A percentile compares a stretch with the other conserved stretches of the same genome.
Evolutionary conservation across 208 protist genomes (phyloP).

Genomic region (Acanthamoeba sp.): DNA sequence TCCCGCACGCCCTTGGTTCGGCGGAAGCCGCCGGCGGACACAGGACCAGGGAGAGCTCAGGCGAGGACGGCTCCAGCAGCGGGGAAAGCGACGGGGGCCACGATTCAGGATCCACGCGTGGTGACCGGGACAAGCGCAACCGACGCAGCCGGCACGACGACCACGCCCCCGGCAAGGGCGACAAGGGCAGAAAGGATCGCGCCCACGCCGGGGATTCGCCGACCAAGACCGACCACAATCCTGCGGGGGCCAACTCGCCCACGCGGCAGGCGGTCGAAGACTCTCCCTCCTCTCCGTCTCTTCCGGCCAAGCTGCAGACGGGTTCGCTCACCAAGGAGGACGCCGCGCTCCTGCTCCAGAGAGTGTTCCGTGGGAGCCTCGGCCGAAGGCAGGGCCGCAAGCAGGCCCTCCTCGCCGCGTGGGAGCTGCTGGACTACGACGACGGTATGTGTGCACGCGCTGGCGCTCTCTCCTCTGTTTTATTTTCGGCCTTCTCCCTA

Average conservation of each 20-base stretch:
- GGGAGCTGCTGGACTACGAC: slow-evolving; percentile 53
- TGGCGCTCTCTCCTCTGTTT: not conserved
- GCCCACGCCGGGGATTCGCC: not conserved
- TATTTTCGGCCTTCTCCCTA: not conserved
- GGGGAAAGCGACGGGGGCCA: not conserved
- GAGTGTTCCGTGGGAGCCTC: slow-evolving; percentile 32
- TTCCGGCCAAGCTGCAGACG: not conserved
- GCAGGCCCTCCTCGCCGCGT: slow-evolving; percentile 15
- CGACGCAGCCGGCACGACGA: not conserved
- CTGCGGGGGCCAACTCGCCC: no score
- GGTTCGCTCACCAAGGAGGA: slow-evolving; percentile 59
- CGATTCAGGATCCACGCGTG: not conserved
- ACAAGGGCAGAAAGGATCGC: not conserved
- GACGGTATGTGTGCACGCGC: not conserved
- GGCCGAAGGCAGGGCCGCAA: slow-evolving; percentile 41
- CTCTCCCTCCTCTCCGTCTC: not conserved
- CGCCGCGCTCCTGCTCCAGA: slow-evolving; percentile 15
- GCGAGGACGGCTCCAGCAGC: not conserved
- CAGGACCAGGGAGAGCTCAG: not conserved
- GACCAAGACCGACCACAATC: not conserved
- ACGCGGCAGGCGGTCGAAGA: not conserved
- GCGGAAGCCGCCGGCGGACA: not conserved
- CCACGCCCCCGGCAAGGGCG: not conserved
- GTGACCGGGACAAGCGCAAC: not conserved
- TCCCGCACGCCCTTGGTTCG: no score